phyloP scores from a whole-genome alignment of 1,284 basidiomycete species.

The Puccinia sorghi region DNA sequence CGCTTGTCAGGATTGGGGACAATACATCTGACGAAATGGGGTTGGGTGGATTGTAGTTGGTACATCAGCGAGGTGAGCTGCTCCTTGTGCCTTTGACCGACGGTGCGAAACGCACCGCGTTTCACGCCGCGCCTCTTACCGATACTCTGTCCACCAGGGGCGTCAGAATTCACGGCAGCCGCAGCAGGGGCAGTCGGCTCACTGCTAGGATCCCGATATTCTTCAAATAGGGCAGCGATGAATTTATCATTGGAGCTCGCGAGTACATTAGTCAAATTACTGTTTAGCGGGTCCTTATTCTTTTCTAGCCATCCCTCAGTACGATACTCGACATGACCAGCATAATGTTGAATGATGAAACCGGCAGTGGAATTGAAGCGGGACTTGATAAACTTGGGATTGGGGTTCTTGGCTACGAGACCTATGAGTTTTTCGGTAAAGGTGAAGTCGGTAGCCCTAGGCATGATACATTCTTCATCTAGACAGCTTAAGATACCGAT shows the following conservation, averaged over 20 bases:
- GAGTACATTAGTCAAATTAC: slow-evolving; percentile 88
- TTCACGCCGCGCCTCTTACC: slow-evolving; percentile 70
- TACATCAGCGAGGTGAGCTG: slow-evolving; percentile 88
- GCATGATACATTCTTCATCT: slow-evolving; percentile 99
- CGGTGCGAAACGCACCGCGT: slow-evolving; percentile 95
- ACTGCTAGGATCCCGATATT: slow-evolving; percentile 64
- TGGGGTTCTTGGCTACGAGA: slow-evolving; percentile 61
- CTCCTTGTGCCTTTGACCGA: slow-evolving; percentile 93
- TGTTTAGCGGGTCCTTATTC: slow-evolving; percentile 98
- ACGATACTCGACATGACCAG: slow-evolving; percentile 92
- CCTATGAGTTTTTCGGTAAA: slow-evolving; percentile 89
- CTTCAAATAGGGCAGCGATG: slow-evolving; percentile 79
- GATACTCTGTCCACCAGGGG: slow-evolving; percentile 62
- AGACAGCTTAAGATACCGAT: slow-evolving; percentile 92
- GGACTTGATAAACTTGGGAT: slow-evolving; percentile 77
- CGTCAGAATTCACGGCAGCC: slow-evolving; percentile 58
- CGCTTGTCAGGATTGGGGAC: slow-evolving; percentile 93
- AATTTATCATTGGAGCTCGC: slow-evolving; percentile 79
- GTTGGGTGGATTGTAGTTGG: slow-evolving; percentile 90
- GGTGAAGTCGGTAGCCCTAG: slow-evolving; percentile 89
- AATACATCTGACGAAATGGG: slow-evolving; percentile 98
- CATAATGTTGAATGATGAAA: slow-evolving; percentile 95
- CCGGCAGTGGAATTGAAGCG: slow-evolving; percentile 78
- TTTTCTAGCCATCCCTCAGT: slow-evolving; percentile 98
- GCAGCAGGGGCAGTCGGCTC: slow-evolving; percentile 56